Evolutionary conservation across 148 eudicot species (phyloP), one percentile per base, ranked within the genome.

Genomic region (Camellia lanceoleosa): DNA sequence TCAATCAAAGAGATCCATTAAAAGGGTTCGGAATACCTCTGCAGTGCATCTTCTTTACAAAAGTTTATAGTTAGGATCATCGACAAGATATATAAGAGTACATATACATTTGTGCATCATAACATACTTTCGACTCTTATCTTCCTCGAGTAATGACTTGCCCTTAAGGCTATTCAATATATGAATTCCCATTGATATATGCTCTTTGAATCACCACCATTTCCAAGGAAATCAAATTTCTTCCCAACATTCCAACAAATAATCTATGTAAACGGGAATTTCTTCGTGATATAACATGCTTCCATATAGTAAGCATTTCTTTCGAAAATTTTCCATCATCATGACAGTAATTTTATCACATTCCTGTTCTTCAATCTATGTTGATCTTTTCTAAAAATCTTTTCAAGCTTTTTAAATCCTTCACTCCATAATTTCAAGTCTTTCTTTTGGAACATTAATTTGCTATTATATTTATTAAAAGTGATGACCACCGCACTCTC

Each of bases 211-310:
- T n/a, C 78, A 61, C 19, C 12, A 46, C 47, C 19, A 43, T 47
- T 14, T 6, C 52, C 52, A 49, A 44, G 58, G 4, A 71, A 79
- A n/a, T 79, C 44, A n/a, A n/a, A n/a, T n/a, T 71, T 71, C 81
- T 43, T 9, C 67, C 81, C 76, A 79, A 23, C 76, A 72, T 43
- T 79, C 70, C 43, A 71, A 18, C 59, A 79, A 71, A 20, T 71
- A 38, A 14, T 79, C 69, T 18, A 5, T 59, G 46, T 62, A 71
- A n/a, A 79, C 71, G 14, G 71, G 70, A 20, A 23, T 61, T 13
- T 73, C 82, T 71, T 80, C 82, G 6, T 78, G 71, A 73, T 80
- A 80, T 44, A 80, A 64, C 3, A 78, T 71, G 18, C n/a, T n/a
- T n/a, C 82, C 41, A 8, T 72, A 80, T 18, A 80, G 82, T 52